Evolutionary conservation across 2,329 filamentous ascomycete genomes (phyloP).

Genomic region (Cordyceps fumosorosea): DNA sequence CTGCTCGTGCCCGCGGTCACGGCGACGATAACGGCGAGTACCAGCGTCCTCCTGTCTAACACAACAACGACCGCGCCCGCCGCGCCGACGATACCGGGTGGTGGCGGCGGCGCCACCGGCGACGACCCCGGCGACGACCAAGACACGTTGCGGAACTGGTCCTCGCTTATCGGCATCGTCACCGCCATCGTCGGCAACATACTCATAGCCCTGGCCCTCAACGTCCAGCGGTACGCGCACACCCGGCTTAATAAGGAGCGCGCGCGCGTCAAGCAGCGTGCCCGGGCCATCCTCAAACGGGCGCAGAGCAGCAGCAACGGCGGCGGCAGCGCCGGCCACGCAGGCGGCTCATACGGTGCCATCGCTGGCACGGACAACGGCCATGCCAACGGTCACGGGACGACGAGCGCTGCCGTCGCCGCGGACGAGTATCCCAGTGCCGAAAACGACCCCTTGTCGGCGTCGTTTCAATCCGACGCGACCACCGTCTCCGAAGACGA

Average conservation of each 20-base stretch:
- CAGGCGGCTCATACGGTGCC: constrained; percentile 29
- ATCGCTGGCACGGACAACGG: constrained; percentile 16
- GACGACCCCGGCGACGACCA: constrained; percentile 28
- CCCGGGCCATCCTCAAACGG: constrained; percentile 47
- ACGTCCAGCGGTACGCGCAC: constrained; percentile 94
- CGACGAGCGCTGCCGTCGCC: constrained; percentile 21
- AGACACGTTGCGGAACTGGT: constrained; percentile 64
- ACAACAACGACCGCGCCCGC: neutral
- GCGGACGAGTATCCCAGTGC: constrained; percentile 27
- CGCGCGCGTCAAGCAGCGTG: constrained; percentile 48
- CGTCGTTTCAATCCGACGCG: constrained; percentile 39
- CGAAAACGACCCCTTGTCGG: constrained; percentile 47
- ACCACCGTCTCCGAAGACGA: constrained; percentile 20
- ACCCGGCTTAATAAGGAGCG: constrained; percentile 71
- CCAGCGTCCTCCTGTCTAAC: neutral
- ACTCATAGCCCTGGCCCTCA: constrained; percentile 89
- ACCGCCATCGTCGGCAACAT: constrained; percentile 91
- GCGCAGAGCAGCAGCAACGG: constrained; percentile 25
- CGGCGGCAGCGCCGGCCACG: constrained; percentile 18
- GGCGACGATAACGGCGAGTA: neutral
- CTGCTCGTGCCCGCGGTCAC: neutral
- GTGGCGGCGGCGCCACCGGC: constrained; percentile 14
- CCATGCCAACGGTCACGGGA: constrained; percentile 18
- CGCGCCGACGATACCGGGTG: constrained; percentile 12
- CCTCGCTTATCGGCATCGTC: constrained; percentile 87